Evolutionary conservation across 768 basidiomycete genomes (phyloP).

Genomic region (Agrocybe pediades): DNA sequence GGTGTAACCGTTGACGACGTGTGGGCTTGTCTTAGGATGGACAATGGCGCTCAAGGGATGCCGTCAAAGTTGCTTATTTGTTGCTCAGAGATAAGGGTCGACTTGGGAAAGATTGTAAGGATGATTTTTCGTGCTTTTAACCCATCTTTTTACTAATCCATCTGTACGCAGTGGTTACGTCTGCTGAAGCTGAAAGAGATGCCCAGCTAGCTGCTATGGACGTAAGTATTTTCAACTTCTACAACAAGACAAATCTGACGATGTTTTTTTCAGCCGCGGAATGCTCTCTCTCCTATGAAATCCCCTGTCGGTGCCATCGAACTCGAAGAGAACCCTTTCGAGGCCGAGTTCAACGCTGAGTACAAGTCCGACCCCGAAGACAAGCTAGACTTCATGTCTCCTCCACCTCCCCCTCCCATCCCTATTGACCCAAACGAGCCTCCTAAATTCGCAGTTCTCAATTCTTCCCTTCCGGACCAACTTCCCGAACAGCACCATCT

Average conservation of each 20-base stretch:
- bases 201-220: conserved; percentile 80
- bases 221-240: conserved; percentile 40
- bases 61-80: conserved; percentile 96
- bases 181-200: conserved; percentile 86
- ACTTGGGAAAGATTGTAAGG: conserved; percentile 82
- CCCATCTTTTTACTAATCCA: background rate
- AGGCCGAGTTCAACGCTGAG: conserved; percentile 67
- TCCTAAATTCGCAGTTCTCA: conserved; percentile 65
- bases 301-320: conserved; percentile 60
- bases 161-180: conserved; percentile 57
- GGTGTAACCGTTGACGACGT: conserved; percentile 83
- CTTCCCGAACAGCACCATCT: conserved; percentile 65
- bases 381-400: conserved; percentile 33
- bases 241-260: too few relatives aligned
- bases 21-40: conserved; percentile 80
- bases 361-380: conserved; percentile 62
- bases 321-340: conserved; percentile 78
- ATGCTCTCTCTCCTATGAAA: conserved; percentile 65
- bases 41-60: conserved; percentile 89
- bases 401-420: conserved; percentile 15
- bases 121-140: background rate
- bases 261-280: conserved; percentile 57
- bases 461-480: conserved; percentile 78
- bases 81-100: conserved; percentile 87
- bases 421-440: conserved; percentile 6